Percentiles rank a stretch among this genome's conserved stretches.
Evolutionary conservation across 140 eudicot species (phyloP).

Genomic region (Oenanthe javanica): DNA sequence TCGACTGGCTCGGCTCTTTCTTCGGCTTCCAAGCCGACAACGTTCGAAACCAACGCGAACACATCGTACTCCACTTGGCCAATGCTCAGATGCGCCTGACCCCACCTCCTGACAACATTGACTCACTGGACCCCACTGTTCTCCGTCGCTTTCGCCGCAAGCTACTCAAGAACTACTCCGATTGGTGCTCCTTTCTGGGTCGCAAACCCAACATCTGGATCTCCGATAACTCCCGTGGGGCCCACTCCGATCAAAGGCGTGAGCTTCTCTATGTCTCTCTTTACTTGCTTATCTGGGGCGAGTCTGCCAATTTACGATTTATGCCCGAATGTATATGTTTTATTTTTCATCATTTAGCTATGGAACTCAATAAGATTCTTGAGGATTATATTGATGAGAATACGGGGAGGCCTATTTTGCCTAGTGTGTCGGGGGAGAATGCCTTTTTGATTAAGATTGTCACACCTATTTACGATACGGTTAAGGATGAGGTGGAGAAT

Average conservation of each 20-base stretch:
- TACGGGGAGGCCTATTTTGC: constrained; percentile 77
- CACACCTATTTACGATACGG: constrained; percentile 66
- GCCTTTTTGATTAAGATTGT: constrained; percentile 54
- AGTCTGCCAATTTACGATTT: constrained; percentile 74
- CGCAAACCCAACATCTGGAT: constrained; percentile 68
- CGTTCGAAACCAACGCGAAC: constrained; percentile 74
- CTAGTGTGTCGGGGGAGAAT: constrained; percentile 60
- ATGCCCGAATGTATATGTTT: constrained; percentile 75
- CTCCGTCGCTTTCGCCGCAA: constrained; percentile 58
- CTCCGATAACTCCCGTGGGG: constrained; percentile 44
- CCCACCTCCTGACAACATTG: constrained; percentile 74
- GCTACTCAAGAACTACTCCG: constrained; percentile 51
- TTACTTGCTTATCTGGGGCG: constrained; percentile 81
- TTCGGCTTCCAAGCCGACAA: constrained; percentile 78
- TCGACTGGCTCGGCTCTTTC: constrained; percentile 81
- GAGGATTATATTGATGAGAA: constrained; percentile 89
- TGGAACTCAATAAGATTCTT: constrained; percentile 71
- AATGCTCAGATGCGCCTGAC: constrained; percentile 85
- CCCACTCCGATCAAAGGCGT: constrained; percentile 44
- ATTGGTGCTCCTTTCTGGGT: constrained; percentile 74
- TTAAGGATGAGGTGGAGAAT: constrained; percentile 52
- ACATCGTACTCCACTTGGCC: constrained; percentile 74
- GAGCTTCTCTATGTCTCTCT: constrained; percentile 62
- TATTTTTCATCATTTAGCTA: constrained; percentile 76
- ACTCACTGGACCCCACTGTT: constrained; percentile 55